Conservation (phyloP, 352 stramenopile genomes). For the Phytophthora cajani region DNA sequence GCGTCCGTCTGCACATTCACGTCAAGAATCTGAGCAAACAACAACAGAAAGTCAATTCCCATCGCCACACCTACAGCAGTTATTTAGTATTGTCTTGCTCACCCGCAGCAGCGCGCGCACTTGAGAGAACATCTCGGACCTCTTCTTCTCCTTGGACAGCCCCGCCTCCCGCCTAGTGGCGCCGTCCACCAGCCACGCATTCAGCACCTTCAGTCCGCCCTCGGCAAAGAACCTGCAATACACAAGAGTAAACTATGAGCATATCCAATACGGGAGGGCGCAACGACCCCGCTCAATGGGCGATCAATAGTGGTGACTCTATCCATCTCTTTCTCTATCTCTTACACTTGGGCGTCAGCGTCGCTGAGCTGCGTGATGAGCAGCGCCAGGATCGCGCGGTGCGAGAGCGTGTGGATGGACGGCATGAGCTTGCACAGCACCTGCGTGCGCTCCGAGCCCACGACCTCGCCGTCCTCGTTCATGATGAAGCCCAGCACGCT, state of each 20-base stretch:
- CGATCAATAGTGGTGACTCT: no score
- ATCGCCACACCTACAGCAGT: background rate
- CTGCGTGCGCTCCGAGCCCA: conserved; percentile 75
- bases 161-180: conserved; percentile 42
- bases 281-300: no score
- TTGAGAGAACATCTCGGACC: conserved; percentile 79
- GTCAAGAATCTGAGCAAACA: conserved; percentile 61
- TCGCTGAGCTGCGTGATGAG: conserved; percentile 75
- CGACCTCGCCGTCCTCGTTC: conserved; percentile 83
- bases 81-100: conserved; percentile 2
- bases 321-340: background rate
- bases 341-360: conserved; percentile 68
- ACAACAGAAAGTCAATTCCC: conserved; percentile 9
- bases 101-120: conserved; percentile 75
- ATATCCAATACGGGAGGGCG: no score
- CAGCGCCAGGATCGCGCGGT: conserved; percentile 81
- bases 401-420: conserved; percentile 80
- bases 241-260: background rate
- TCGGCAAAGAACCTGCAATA: conserved; percentile 68
- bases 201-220: conserved; percentile 75
- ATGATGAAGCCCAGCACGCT: conserved; percentile 84
- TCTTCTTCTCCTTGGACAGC: conserved; percentile 67
- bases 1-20: conserved; percentile 74
- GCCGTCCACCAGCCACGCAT: conserved; percentile 72
- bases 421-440: conserved; percentile 86